These are phyloP conservation scores for Urtica urens DNA, from an alignment of 306 rosid species.

Conservation along the genomic window DNA sequence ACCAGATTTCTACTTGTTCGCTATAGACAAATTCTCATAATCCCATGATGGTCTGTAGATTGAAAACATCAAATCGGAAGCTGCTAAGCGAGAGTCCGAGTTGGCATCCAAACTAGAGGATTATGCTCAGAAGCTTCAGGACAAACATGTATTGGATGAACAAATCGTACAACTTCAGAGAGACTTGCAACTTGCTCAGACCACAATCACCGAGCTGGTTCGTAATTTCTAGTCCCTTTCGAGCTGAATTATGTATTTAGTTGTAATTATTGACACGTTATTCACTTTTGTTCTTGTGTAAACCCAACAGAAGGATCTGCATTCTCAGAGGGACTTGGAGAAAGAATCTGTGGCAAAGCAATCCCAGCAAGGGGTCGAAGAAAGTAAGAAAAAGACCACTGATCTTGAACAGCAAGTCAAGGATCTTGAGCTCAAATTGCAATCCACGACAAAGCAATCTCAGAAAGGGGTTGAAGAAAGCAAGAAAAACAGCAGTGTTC, in stretches of 20 bases:
- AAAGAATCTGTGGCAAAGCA: conserved; percentile 41
- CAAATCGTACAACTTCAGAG: conserved; percentile 51
- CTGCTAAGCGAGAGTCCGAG: conserved; percentile 52
- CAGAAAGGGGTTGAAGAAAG: conserved; percentile 59
- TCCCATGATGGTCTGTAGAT: conserved; percentile 26
- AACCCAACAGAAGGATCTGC: conserved; percentile 48
- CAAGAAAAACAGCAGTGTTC: conserved; percentile 41
- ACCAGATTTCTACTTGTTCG: too few relatives aligned
- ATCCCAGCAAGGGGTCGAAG: conserved; percentile 61
- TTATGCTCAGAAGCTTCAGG: conserved; percentile 32
- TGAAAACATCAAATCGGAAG: conserved; percentile 40
- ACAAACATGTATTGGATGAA: conserved; percentile 41
- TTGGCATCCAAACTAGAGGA: conserved; percentile 54
- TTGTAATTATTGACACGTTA: neutral
- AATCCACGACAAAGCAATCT: conserved; percentile 40
- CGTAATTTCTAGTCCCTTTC: neutral
- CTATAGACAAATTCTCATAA: too few relatives aligned
- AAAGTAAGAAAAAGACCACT: conserved; percentile 44
- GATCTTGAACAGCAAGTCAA: conserved; percentile 50
- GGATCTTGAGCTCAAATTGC: conserved; percentile 65
- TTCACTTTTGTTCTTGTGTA: conserved; percentile 8
- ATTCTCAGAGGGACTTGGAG: conserved; percentile 44
- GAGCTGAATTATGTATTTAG: neutral
- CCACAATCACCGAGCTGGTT: conserved; percentile 48
- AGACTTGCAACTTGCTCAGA: conserved; percentile 51